Conservation (phyloP, 1,284 basidiomycete species). For the Malassezia yamatoensis region DNA sequence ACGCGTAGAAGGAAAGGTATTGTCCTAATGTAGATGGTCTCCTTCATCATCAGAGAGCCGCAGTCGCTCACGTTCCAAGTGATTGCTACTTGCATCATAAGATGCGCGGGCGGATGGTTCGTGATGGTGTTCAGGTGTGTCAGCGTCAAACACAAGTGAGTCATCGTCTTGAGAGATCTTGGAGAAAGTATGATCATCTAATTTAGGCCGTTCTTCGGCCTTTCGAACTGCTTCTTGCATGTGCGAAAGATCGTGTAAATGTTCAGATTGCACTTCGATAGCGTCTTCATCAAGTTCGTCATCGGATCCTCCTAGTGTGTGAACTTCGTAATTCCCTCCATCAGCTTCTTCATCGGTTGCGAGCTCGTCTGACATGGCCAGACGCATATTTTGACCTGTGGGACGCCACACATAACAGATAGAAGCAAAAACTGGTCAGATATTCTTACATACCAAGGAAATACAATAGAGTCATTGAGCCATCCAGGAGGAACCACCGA, state of each 20-base stretch:
- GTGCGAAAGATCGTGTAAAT: conserved; percentile 10
- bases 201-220: background rate
- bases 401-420: conserved; percentile 91
- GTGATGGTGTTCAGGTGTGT: conserved; percentile 24
- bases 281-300: conserved; percentile 13
- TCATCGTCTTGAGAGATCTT: conserved; percentile 13
- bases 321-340: conserved; percentile 69
- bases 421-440: conserved; percentile 57
- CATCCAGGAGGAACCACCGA: conserved; percentile 92
- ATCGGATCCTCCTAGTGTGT: conserved; percentile 47
- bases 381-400: conserved; percentile 74
- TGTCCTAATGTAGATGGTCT: background rate
- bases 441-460: conserved; percentile 14
- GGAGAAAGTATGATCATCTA: background rate
- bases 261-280: conserved; percentile 6
- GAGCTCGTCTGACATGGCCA: conserved; percentile 49
- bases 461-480: conserved; percentile 68
- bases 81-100: background rate
- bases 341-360: conserved; percentile 73
- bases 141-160: conserved; percentile 30
- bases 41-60: conserved; percentile 2
- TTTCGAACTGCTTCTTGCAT: background rate
- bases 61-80: background rate
- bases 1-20: too few relatives aligned
- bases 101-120: background rate